These are phyloP conservation scores for Tillandsia leiboldiana DNA, from an alignment of 176 grass and related monocot species.

Conservation along the genomic window DNA sequence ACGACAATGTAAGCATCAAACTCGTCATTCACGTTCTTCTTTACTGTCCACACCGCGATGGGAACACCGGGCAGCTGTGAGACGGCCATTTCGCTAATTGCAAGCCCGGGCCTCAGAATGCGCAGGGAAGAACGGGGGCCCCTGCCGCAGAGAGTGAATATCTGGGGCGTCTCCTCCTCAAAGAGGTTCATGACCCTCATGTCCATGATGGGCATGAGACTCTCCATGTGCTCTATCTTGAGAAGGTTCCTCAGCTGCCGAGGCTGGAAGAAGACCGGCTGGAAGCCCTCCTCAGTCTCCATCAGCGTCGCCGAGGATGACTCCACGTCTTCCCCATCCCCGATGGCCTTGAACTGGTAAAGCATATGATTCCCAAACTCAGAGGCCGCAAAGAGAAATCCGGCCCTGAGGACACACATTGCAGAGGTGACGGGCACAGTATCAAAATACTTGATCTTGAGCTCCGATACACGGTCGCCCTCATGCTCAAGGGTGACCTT, in stretches of 20 bases:
- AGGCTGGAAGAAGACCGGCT: conserved; percentile 87
- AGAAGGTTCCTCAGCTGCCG: conserved; percentile 77
- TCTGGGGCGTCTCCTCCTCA: conserved; percentile 92
- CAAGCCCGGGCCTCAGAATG: conserved; percentile 87
- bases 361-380: conserved; percentile 87
- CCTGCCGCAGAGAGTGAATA: conserved; percentile 76
- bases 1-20: conserved; percentile 97
- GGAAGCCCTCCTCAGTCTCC: conserved; percentile 96
- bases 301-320: conserved; percentile 83
- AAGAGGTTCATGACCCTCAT: conserved; percentile 87
- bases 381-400: conserved; percentile 78
- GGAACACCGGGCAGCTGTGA: conserved; percentile 81
- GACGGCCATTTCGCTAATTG: conserved; percentile 90
- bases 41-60: conserved; percentile 97
- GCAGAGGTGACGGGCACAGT: conserved; percentile 80
- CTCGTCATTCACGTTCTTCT: conserved; percentile 91
- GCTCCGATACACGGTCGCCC: conserved; percentile 59
- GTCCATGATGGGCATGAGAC: conserved; percentile 96
- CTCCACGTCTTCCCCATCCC: conserved; percentile 77
- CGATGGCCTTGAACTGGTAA: conserved; percentile 91
- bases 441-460: conserved; percentile 98
- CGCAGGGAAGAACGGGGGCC: conserved; percentile 71
- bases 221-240: conserved; percentile 58
- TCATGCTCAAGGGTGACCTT: conserved; percentile 72
- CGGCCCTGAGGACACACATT: conserved; percentile 62